phyloP scores from a whole-genome alignment of 2,329 filamentous ascomycete genomes.

The Alternaria sp. region DNA sequence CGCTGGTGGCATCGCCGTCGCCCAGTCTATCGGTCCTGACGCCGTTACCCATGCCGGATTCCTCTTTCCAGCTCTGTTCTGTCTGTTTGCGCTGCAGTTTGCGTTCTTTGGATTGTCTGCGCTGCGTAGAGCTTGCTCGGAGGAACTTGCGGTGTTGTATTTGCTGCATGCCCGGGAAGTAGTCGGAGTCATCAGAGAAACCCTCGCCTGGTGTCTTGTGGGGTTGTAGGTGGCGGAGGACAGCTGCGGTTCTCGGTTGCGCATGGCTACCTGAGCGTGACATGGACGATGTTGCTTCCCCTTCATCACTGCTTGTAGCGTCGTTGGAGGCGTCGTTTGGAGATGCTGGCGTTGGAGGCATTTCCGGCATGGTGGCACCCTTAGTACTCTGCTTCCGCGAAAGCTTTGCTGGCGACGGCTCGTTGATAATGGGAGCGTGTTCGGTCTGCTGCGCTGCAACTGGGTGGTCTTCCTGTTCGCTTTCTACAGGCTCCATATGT shows the following conservation, averaged over 20 bases:
- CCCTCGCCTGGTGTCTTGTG: conserved; percentile 41
- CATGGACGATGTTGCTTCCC: conserved; percentile 22
- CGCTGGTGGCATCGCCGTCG: conserved; percentile 44
- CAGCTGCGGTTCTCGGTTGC: conserved; percentile 37
- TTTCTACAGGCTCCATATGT: conserved; percentile 20
- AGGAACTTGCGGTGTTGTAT: conserved; percentile 33
- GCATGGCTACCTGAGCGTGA: conserved; percentile 25
- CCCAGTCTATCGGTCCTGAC: conserved; percentile 55
- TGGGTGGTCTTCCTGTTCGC: conserved; percentile 45
- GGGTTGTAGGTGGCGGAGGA: conserved; percentile 43
- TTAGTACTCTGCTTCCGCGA: conserved; percentile 41
- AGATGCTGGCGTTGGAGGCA: conserved; percentile 40
- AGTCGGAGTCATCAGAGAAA: conserved; percentile 53
- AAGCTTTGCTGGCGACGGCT: conserved; percentile 39
- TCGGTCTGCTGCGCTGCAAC: conserved; percentile 39
- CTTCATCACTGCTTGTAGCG: conserved; percentile 33
- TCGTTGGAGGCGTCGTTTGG: conserved; percentile 47
- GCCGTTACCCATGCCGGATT: conserved; percentile 57
- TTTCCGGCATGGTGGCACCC: conserved; percentile 15
- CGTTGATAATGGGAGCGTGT: conserved; percentile 34
- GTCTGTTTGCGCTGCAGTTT: conserved; percentile 44
- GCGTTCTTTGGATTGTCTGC: conserved; percentile 43
- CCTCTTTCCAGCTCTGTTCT: conserved; percentile 52
- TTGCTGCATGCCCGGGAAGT: conserved; percentile 49
- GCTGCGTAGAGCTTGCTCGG: conserved; percentile 35